phyloP scores from a whole-genome alignment of 805 yeast species.

The Wickerhamomyces hampshirensis region DNA sequence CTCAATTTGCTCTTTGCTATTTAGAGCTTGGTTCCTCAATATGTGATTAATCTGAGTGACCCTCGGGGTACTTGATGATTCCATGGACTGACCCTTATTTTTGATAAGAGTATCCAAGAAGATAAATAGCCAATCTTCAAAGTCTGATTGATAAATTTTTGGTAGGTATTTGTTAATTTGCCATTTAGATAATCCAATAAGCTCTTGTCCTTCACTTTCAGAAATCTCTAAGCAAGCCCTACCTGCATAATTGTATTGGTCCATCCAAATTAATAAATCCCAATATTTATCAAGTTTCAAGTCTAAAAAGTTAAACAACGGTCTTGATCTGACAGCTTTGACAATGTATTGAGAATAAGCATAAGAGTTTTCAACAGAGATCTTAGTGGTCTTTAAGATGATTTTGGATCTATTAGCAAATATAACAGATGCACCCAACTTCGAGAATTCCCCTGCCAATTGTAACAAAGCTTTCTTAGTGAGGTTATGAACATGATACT shows the following conservation, averaged over 20 bases:
- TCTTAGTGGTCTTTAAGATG: constrained; percentile 67
- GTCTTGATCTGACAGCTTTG: constrained; percentile 72
- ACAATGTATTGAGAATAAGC: constrained; percentile 85
- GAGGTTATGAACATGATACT: constrained; percentile 83
- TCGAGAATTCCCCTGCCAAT: constrained; percentile 69
- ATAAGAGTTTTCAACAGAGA: constrained; percentile 78
- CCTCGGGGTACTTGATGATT: constrained; percentile 44
- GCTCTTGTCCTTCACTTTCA: constrained; percentile 33
- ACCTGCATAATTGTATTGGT: constrained; percentile 83
- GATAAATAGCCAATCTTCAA: constrained; percentile 80
- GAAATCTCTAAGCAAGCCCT: constrained; percentile 37
- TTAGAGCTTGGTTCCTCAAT: constrained; percentile 36
- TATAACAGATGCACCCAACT: constrained; percentile 74
- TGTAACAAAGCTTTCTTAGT: constrained; percentile 80
- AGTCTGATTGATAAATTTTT: constrained; percentile 67
- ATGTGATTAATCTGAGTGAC: constrained; percentile 63
- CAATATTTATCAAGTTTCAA: constrained; percentile 71
- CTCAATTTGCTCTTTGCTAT: constrained; percentile 25
- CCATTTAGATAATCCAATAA: constrained; percentile 59
- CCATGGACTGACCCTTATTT: constrained; percentile 35
- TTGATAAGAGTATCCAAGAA: constrained; percentile 67
- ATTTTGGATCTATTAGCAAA: constrained; percentile 77
- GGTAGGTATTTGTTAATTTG: constrained; percentile 75
- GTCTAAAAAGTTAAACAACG: constrained; percentile 79
- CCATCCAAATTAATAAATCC: constrained; percentile 97